Base-by-base conservation (phyloP, 2,329 filamentous ascomycete species). In the Amauroascus verrucosus region DNA sequence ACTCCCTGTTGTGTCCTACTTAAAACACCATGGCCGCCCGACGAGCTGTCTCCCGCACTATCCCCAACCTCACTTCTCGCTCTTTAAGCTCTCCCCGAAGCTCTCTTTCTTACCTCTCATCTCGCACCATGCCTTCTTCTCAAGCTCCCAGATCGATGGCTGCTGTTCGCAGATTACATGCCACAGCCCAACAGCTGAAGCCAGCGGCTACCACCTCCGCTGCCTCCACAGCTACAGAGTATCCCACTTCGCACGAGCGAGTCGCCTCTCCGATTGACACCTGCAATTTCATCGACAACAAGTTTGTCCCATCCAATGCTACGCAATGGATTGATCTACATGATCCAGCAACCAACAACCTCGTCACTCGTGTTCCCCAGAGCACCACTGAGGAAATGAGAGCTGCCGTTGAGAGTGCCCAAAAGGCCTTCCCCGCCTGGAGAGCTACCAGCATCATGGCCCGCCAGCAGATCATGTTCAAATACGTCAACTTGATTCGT, bases 391-490 rank as follows among this genome's bases (percentile, higher is more conserved):
- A 72, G 60, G 81, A 84, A 69, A 72, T 84, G 56, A 72, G 74
- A 60, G 79, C 80, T 3, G 80, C 80, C 1, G 80, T 83, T 24
- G 75, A 76, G 62, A 81, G 78, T 60, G 81, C 81, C 13, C 69
- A 81, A 69, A 80, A 79, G 68, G 81, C 81, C 1, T 84, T 84
- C 69, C 77, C 77, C 32, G 70, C 71, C 56, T 84, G 81, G 81
- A 77, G 72, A 59, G 73, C 75, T 38, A 82, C 77, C 16, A 81
- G 77, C 63, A 70, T 84, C 63, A 76, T 84, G 54, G 67, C 72
- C 57, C 72, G 74, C 53, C 81, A 84, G 68, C 79, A 82, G 69
- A 78, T 84, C 63, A 78, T 84, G 72, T 84, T 84, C 75, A 82
- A 82, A 65, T 83, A 82, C 61, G 78, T 79, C 28, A 75, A 70